Percentiles rank a stretch among this genome's conserved stretches.
Conservation (phyloP, 768 basidiomycete species). For the Boletus rubropictus region DNA sequence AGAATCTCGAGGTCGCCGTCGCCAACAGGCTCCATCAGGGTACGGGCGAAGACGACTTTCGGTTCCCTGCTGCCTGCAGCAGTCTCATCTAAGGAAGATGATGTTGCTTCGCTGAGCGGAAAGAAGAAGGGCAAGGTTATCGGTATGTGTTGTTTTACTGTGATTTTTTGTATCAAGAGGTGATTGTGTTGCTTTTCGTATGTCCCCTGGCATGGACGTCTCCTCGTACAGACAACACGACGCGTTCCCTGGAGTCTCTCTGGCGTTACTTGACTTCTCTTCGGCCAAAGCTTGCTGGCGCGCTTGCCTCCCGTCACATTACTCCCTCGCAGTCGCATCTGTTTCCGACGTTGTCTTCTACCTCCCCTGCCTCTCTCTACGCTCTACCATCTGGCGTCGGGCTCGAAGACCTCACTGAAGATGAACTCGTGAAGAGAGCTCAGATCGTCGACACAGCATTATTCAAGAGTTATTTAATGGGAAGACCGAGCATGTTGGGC, state of each 20-base stretch:
- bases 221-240: constrained; percentile 45
- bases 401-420: constrained; percentile 65
- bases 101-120: constrained; percentile 47
- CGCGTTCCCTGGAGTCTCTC: constrained; percentile 79
- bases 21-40: constrained; percentile 40
- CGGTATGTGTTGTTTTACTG: constrained; percentile 29
- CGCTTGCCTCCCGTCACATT: constrained; percentile 63
- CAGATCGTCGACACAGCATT: constrained; percentile 94
- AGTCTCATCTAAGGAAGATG: constrained; percentile 51
- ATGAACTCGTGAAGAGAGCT: constrained; percentile 80
- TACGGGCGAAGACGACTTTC: constrained; percentile 49
- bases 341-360: constrained; percentile 64
- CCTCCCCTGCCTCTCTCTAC: constrained; percentile 70
- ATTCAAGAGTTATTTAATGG: constrained; percentile 86
- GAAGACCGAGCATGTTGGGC: constrained; percentile 74
- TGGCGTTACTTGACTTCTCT: constrained; percentile 85
- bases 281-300: constrained; percentile 77
- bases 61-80: constrained; percentile 40
- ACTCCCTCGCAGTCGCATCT: constrained; percentile 66
- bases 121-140: constrained; percentile 30
- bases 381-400: constrained; percentile 66
- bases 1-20: constrained; percentile 30
- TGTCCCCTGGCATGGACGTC: not conserved
- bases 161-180: not conserved
- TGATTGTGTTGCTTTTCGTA: not conserved